Conservation (phyloP, 148 eudicot genomes). For the Rhododendron griersonianum region DNA sequence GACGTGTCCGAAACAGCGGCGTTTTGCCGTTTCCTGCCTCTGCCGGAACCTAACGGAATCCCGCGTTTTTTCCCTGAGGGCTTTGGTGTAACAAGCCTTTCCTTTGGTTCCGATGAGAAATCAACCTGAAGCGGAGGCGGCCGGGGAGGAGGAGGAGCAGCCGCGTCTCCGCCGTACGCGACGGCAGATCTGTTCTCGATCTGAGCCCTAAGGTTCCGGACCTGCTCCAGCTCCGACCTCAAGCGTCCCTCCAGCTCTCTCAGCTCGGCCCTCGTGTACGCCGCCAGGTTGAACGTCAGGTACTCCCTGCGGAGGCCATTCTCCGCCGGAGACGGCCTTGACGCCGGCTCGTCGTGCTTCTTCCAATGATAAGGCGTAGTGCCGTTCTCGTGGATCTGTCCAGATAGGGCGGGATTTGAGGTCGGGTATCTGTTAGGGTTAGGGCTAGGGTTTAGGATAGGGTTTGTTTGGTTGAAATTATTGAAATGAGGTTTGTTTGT, state of each 20-base stretch:
- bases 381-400: neutral
- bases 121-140: neutral
- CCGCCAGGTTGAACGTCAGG: slow-evolving; percentile 17
- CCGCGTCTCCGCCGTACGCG: neutral
- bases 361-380: neutral
- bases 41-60: slow-evolving; percentile 10
- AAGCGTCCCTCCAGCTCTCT: slow-evolving; percentile 27
- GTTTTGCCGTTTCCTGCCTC: slow-evolving; percentile 8
- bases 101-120: neutral
- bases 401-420: slow-evolving; percentile 15
- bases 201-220: slow-evolving; percentile 18
- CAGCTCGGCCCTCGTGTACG: slow-evolving; percentile 27
- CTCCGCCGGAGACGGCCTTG: neutral
- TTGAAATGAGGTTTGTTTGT: neutral
- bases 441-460: slow-evolving; percentile 44
- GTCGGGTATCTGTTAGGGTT: slow-evolving; percentile 20
- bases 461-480: neutral
- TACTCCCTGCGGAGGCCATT: neutral
- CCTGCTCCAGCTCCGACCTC: slow-evolving; percentile 31
- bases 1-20: neutral
- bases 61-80: neutral
- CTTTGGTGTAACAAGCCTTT: neutral
- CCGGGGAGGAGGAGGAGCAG: neutral
- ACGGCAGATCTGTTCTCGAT: neutral
- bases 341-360: neutral